Evolutionary conservation across 2,329 filamentous ascomycete species (phyloP), one percentile per base, ranked within the genome.

Genomic region (Cordyceps cateniannulata): DNA sequence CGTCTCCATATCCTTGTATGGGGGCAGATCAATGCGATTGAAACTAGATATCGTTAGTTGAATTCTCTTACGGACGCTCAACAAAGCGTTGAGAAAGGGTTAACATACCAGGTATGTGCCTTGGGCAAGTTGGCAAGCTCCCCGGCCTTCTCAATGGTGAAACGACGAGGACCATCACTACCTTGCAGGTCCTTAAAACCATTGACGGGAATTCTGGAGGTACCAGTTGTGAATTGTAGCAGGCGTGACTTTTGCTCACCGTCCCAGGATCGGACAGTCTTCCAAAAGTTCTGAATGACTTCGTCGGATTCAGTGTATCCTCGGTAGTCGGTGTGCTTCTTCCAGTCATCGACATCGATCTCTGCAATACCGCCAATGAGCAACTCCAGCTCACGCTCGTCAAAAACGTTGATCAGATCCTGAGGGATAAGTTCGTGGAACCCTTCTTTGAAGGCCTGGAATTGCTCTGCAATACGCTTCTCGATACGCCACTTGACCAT

Each of bases 401-500:
- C 95, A 70, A 99, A 99, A 45, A 99, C 95, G 69, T 97, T 98
- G 76, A 99, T 93, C 55, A 99, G 84, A 71, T 99, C 95, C 60
- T 93, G 87, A 3, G 95, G 95, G 63, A 99, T 98, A 42, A 99
- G 84, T 79, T 99, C 95, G 72, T 98, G 91, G 82, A 99, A 99
- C 4, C 95, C 95, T 63, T 91, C 88, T 73, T 96, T 93, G 78
- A 99, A 99, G 18, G 95, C 93, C 71, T 96, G 91, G 82, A 99
- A 99, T 74, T 99, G 95, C 74, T 98, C 93, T 66, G 96, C 90
- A 60, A 99, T 96, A 67, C 95, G 91, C 80, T 98, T 98, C 78
- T 97, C 90, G 67, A 99, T 99, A 68, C 96, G 91, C 95, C 95
- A 99, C 78, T 98, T 96, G 51, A 96, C 96, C 79, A 99, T 96